Evolutionary conservation across 1,139 yeast species (phyloP), one percentile per base, ranked within the genome.

Genomic region (Nakaseomyces glabratus): DNA sequence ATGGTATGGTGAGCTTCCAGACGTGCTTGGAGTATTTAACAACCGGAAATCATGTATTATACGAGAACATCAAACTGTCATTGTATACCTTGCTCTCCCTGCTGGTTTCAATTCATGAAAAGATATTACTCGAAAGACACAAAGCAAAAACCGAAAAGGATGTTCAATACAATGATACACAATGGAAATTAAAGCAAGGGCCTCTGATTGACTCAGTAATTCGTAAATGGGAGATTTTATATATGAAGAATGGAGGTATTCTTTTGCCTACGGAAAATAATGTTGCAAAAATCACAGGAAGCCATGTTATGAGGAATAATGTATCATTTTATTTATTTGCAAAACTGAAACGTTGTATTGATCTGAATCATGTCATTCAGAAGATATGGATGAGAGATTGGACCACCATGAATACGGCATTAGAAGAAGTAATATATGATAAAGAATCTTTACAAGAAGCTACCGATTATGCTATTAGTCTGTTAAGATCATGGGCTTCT

Each of bases 21-120:
- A 66, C 68, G 25, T 60, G 77, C 43, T 61, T 75, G 47, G 61
- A 62, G 37, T 69, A 68, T 38, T 49, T 77, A 47, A 62, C 68
- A 14, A 61, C 66, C 42, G 70, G 71, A 25, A 58, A 60, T 41
- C 61, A 58, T 33, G 52, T 61, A 14, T 42, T 58, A 31, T 52
- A 49, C 33, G 60, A 57, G 24, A 50, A 48, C 12, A 61, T 63
- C 35, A 63, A 61, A 28, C 55, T 73, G 14, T 72, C 81, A 2
- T 65, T 69, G 51, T 68, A 71, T 42, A 75, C 85, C 13, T 55
- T 79, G 39, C 58, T 86, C 32, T 69, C 82, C 3, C 63, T 82
- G 45, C 63, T 85, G 46, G 71, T 82, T 61, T 76, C 82, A 20
- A 65, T 82, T 31, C 90, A 82, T 52, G 85, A 82, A 49, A 71